These are phyloP conservation scores for Daldinia childiae DNA, from an alignment of 495 filamentous ascomycete genomes.

Conservation along the genomic window DNA sequence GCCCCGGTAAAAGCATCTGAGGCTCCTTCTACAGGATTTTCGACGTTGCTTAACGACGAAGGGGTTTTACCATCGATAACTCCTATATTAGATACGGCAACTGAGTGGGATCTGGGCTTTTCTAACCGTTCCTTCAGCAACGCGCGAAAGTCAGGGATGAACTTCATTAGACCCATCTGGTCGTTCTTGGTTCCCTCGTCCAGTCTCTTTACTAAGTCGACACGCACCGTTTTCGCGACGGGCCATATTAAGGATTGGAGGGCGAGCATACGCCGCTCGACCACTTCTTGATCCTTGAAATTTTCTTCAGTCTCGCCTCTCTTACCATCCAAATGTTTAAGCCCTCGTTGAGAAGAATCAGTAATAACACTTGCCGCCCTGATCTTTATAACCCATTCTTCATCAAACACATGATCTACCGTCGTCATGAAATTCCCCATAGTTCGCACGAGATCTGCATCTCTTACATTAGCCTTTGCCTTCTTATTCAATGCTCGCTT, in stretches of 20 bases:
- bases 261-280: not conserved
- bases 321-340: not conserved
- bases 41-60: too few species aligned
- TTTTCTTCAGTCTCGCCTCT: not conserved
- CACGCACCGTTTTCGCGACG: conserved; percentile 38
- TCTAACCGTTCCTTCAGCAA: conserved; percentile 42
- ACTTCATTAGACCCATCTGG: conserved; percentile 45
- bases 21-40: not conserved
- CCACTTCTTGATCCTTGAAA: not conserved
- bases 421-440: conserved; percentile 49
- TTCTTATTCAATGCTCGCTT: not conserved
- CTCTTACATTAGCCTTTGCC: not conserved
- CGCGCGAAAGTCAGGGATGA: conserved; percentile 45
- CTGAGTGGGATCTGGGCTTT: conserved; percentile 42
- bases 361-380: conserved; percentile 3
- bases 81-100: conserved; percentile 51
- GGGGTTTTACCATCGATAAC: conserved; percentile 22
- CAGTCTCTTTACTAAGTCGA: conserved; percentile 24
- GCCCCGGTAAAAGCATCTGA: not conserved
- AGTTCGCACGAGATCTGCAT: conserved; percentile 8
- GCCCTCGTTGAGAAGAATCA: not conserved
- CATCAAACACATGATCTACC: conserved; percentile 36
- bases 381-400: conserved; percentile 24
- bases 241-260: conserved; percentile 44
- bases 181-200: conserved; percentile 46